Base-by-base conservation (phyloP, 2,329 filamentous ascomycete genomes). In the Emericellopsis cladophorae region DNA sequence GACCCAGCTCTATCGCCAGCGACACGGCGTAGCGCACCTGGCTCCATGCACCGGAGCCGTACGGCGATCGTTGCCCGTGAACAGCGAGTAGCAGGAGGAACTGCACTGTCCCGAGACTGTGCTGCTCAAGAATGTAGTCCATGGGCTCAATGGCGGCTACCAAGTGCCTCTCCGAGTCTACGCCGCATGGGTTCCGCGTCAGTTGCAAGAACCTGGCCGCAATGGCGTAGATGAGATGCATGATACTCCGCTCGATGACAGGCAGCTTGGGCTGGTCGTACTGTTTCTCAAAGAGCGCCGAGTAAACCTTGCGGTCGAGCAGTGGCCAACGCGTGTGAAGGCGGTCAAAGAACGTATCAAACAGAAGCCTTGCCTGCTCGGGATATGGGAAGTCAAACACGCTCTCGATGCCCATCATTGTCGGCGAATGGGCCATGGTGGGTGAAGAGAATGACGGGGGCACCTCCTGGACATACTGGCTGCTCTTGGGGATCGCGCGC, bases 11-110 rank as follows among this genome's bases (percentile, higher is more conserved):
- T 31, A 59, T 55, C 35, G 52, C 54, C 0, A 57, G 43, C 2
- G 54, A 48, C 16, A 55, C 48, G 11, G 57, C 56, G 15, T 56
- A 50, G 5, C 57, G 45, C 5, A 59, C 48, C 31, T 57, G 56
- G 1, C 53, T 53, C 57, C 58, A 61, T 4, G 58, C 52, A 0
- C 57, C 58, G 1, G 57, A 53, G 8, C 57, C 57, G n/a, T 55
- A 51, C 1, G 57, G 56, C 4, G 55, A 51, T 15, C 58, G 45
- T n/a, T 58, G 51, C 9, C 55, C 54, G 18, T 59, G 55, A 1
- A 61, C 48, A 0, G 55, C 57, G 2, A 61, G 49, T 0, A 61
- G 44, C 0, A 60, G 40, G 2, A 61, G 46, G 11, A 54, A 51
- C 35, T 58, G 54, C 0, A 60, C 54, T 0, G 56, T 57, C 1